A percentile compares a stretch with the other conserved stretches of the same genome.
Conservation (phyloP, 441 rosid genomes). For the Populus hybrid region DNA sequence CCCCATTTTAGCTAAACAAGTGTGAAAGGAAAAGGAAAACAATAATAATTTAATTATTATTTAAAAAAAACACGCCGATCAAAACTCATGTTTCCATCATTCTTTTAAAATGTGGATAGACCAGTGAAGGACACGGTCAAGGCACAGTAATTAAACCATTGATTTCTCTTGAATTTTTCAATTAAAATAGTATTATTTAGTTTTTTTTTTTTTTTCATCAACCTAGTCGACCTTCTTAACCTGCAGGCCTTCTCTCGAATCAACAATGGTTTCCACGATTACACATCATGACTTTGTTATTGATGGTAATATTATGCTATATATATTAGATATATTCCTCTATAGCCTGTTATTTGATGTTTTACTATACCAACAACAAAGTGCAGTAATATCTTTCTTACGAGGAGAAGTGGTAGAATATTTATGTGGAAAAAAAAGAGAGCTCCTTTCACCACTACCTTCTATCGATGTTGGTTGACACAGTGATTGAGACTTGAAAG, state of each 20-base stretch:
- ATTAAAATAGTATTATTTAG: conserved; percentile 20
- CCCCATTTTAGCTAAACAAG: conserved; percentile 40
- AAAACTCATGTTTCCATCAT: conserved; percentile 10
- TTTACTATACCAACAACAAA: background rate
- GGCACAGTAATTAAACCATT: too few relatives aligned
- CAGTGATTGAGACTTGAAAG: conserved; percentile 72
- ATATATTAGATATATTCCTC: too few relatives aligned
- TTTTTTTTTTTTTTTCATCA: background rate
- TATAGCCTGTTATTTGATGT: background rate
- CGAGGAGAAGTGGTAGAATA: background rate
- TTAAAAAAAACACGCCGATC: background rate
- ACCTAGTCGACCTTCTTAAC: too few relatives aligned
- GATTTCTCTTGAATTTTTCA: conserved; percentile 16
- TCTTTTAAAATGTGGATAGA: too few relatives aligned
- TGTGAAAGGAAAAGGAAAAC: conserved; percentile 5
- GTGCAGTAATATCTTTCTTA: background rate
- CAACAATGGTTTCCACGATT: too few relatives aligned
- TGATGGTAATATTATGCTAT: too few relatives aligned
- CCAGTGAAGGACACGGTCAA: too few relatives aligned
- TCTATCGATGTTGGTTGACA: conserved; percentile 54
- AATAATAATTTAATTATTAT: background rate
- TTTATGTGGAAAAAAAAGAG: background rate
- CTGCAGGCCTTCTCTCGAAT: too few relatives aligned
- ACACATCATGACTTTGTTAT: too few relatives aligned
- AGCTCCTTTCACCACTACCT: conserved; percentile 33